Evolutionary conservation across 176 grass and related monocot genomes (phyloP).

Genomic region (Melocanna baccifera): DNA sequence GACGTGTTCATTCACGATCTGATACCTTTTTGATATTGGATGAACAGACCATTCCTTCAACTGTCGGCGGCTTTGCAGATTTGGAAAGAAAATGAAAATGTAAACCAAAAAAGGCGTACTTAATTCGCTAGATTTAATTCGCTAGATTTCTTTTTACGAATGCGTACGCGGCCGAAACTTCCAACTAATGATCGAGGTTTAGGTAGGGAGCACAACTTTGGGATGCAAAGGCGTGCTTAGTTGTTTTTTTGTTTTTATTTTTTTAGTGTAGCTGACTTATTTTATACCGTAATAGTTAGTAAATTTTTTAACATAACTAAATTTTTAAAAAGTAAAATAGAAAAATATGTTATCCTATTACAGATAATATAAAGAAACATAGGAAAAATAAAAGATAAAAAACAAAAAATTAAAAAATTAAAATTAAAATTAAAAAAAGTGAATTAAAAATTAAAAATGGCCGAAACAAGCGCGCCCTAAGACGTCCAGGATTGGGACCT

Average conservation of each 20-base stretch:
- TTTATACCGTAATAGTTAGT: no score
- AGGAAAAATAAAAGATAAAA: no score
- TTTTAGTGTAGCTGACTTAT: no score
- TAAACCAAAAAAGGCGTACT: neutral
- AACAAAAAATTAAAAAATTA: no score
- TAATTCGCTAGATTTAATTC: neutral
- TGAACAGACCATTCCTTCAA: neutral
- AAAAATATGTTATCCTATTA: no score
- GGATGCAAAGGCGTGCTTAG: neutral
- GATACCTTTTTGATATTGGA: neutral
- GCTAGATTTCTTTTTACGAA: neutral
- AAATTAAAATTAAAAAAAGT: no score
- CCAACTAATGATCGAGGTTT: neutral
- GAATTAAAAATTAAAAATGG: no score
- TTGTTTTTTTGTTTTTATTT: no score
- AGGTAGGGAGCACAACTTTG: neutral
- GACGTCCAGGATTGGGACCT: neutral
- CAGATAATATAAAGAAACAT: no score
- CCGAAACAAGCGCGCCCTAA: no score
- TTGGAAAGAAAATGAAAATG: neutral
- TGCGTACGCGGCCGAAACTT: neutral
- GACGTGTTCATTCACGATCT: neutral
- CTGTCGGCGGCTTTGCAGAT: constrained; percentile 5
- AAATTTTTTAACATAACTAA: no score
- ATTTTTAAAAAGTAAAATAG: no score